phyloP scores from a whole-genome alignment of 2,329 filamentous ascomycete species.

The Aureobasidium sp. region DNA sequence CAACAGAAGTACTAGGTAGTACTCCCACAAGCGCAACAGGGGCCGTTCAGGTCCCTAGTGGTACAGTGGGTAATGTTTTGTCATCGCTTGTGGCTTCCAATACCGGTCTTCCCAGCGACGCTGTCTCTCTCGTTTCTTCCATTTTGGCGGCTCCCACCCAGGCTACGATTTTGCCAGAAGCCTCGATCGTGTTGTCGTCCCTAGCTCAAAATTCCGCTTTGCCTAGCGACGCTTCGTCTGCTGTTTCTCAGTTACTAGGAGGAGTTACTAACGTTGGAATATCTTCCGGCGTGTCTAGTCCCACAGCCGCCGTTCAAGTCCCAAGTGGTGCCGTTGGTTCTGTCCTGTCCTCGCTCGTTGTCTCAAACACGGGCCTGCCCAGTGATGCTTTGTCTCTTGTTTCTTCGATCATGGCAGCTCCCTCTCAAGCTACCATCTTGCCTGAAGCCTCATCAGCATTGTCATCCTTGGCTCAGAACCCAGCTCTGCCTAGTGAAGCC shows the following conservation, averaged over 20 bases:
- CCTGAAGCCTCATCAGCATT: not conserved
- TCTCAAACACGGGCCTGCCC: not conserved
- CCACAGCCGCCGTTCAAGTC: not conserved
- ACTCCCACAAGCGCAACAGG: not conserved
- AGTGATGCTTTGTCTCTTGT: not conserved
- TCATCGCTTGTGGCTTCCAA: not conserved
- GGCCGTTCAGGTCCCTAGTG: not conserved
- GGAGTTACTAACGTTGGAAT: not conserved
- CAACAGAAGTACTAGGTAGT: not conserved
- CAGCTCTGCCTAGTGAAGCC: not conserved
- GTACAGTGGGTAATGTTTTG: not conserved
- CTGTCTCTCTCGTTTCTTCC: not conserved
- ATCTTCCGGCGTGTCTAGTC: not conserved
- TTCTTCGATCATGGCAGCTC: not conserved
- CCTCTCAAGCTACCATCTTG: not conserved
- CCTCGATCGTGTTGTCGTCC: not conserved
- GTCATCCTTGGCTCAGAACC: not conserved
- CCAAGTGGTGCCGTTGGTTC: not conserved
- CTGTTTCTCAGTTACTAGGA: not conserved
- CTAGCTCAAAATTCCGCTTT: not conserved
- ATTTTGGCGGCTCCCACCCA: not conserved
- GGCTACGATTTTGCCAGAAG: not conserved
- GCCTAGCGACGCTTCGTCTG: not conserved
- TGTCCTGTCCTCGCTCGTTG: not conserved
- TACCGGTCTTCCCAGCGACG: not conserved